Percentiles rank a stretch among this genome's conserved stretches.
Evolutionary conservation across 169 alveolate species (phyloP).

Genomic region (Prorocentrum cordatum): DNA sequence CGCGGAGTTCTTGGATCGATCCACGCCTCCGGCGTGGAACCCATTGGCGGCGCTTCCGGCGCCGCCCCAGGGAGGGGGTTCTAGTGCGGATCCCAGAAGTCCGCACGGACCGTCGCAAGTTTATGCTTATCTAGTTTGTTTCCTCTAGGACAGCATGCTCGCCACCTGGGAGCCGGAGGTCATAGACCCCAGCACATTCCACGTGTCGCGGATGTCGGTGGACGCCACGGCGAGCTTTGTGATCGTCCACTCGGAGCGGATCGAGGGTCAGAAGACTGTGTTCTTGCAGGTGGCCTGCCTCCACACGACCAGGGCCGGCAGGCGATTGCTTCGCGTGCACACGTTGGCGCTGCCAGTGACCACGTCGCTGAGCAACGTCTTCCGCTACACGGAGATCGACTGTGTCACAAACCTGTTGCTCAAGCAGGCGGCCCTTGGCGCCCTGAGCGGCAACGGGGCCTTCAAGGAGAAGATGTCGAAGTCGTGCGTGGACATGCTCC

Average conservation of each 20-base stretch:
- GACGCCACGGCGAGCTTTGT: constrained; percentile 30
- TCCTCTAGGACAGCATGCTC: constrained; percentile 50
- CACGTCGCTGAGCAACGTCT: constrained; percentile 41
- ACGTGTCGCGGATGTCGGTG: constrained; percentile 53
- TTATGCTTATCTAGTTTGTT: no score
- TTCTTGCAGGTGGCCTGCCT: constrained; percentile 55
- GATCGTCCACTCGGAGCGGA: constrained; percentile 55
- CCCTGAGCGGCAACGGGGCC: constrained; percentile 12
- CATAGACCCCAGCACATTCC: constrained; percentile 52
- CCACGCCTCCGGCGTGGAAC: no score
- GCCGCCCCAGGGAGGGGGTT: no score
- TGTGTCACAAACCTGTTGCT: constrained; percentile 39
- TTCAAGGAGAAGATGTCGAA: constrained; percentile 45
- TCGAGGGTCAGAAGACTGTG: constrained; percentile 34
- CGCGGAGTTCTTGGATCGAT: no score
- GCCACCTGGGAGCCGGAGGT: constrained; percentile 67
- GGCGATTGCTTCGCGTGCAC: constrained; percentile 31
- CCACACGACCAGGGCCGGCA: constrained; percentile 25
- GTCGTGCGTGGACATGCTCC: constrained; percentile 41
- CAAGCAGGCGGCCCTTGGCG: constrained; percentile 16
- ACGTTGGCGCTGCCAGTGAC: constrained; percentile 44
- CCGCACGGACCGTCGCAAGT: no score
- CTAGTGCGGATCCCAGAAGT: no score
- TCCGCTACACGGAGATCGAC: constrained; percentile 64
- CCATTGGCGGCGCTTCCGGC: no score